These are phyloP conservation scores for Cephaloascus fragrans DNA, from an alignment of 805 yeast genomes.

Conservation along the genomic window DNA sequence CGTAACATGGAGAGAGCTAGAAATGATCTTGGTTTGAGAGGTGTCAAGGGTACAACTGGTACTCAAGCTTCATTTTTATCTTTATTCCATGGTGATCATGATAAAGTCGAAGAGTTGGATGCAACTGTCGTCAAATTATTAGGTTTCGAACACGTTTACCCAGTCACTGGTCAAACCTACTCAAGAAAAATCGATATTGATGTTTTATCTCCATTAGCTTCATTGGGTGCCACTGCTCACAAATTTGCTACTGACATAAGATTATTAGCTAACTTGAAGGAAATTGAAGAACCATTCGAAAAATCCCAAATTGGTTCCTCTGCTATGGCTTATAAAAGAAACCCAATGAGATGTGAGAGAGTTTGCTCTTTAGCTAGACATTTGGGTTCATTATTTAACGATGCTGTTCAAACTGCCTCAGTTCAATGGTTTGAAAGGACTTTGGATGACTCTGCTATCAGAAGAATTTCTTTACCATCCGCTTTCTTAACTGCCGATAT, in stretches of 20 bases:
- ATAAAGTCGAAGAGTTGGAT: slow-evolving; percentile 88
- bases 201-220: slow-evolving; percentile 82
- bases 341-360: slow-evolving; percentile 99
- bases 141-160: slow-evolving; percentile 93
- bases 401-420: slow-evolving; percentile 92
- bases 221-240: slow-evolving; percentile 93
- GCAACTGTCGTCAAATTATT: slow-evolving; percentile 85
- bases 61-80: slow-evolving; percentile 96
- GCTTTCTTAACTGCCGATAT: slow-evolving; percentile 96
- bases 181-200: slow-evolving; percentile 97
- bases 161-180: slow-evolving; percentile 98
- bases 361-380: slow-evolving; percentile 98
- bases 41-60: slow-evolving; percentile 99
- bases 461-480: slow-evolving; percentile 93
- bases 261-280: slow-evolving; percentile 91
- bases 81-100: slow-evolving; percentile 94
- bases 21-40: slow-evolving; percentile 92
- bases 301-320: slow-evolving; percentile 96
- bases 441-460: slow-evolving; percentile 93
- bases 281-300: slow-evolving; percentile 97
- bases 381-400: slow-evolving; percentile 81
- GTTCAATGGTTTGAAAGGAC: slow-evolving; percentile 99
- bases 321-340: slow-evolving; percentile 99
- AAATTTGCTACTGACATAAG: slow-evolving; percentile 97
- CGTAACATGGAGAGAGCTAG: slow-evolving; percentile 94